phyloP scores from a whole-genome alignment of 2,329 filamentous ascomycete genomes.

The Calonectria multiphialidica region DNA sequence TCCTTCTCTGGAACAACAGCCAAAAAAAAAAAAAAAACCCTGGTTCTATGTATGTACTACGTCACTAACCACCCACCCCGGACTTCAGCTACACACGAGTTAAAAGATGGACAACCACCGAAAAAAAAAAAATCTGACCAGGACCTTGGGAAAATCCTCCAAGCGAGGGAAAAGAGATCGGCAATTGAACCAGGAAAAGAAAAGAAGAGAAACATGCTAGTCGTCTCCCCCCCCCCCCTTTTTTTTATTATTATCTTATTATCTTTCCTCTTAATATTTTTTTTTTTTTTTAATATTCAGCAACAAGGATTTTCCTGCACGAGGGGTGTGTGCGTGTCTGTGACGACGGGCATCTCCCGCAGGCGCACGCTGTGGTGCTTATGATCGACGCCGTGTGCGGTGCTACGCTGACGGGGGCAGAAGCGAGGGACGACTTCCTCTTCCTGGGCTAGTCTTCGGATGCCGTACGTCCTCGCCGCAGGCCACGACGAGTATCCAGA shows the following conservation, averaged over 20 bases:
- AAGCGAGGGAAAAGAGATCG: background rate
- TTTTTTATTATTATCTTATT: background rate
- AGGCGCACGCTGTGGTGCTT: background rate
- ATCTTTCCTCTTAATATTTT: background rate
- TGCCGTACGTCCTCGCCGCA: slow-evolving; percentile 5
- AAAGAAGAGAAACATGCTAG: background rate
- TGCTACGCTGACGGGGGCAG: slow-evolving; percentile 2
- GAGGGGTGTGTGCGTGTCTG: background rate
- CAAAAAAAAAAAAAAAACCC: too few species aligned
- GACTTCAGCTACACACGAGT: background rate
- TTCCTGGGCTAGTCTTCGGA: background rate
- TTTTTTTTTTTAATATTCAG: too few species aligned
- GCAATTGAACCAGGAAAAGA: background rate
- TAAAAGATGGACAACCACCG: background rate
- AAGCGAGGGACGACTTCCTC: slow-evolving; percentile 1
- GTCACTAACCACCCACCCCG: background rate
- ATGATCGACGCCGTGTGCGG: background rate
- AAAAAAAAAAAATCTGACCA: background rate
- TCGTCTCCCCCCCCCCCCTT: background rate
- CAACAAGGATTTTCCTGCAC: background rate
- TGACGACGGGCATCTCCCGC: background rate
- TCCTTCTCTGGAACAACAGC: background rate
- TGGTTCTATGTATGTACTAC: background rate
- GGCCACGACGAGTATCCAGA: background rate
- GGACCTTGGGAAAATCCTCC: background rate